Evolutionary conservation across 176 grass and related monocot genomes (phyloP), one percentile per base, ranked within the genome.

Genomic region (Rhynchospora tenuis): DNA sequence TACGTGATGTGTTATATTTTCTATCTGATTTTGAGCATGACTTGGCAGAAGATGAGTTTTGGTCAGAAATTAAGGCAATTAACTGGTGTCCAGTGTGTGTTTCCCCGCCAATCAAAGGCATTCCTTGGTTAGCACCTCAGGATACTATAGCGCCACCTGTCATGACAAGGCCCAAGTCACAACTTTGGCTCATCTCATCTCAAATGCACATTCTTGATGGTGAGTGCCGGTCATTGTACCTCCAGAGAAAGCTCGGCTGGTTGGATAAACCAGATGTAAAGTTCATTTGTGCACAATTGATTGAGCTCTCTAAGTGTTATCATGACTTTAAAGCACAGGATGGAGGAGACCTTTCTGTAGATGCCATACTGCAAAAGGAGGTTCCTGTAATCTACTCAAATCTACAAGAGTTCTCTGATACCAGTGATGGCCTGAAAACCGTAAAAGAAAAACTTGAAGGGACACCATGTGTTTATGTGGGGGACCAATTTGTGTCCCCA

Each of bases 171-270:
- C 92, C 95, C 2, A 86, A 88, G 68, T 94, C 92, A 81, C 95
- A 94, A 79, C 92, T 94, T 86, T 98, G 95, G 95, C 87, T 98
- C 79, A 93, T 89, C 75, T 94, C 95, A 83, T 92, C 90, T 70
- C 90, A 93, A 85, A 90, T 94, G 95, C 87, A 86, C 56, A 88
- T 98, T 88, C 92, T 98, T 88, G 88, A 86, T 93, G 87, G 85
- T 74, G 86, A 91, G 86, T 92, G 86, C 78, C 88, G 81, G 66
- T 98, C 92, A 69, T 83, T 90, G 50, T 94, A 98, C 68, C 78
- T 98, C 43, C 90, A 98, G 81, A 88, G 86, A 86, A 98, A 93
- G 70, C 95, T 98, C 81, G 86, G 86, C 66, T 98, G 95, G 95
- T 88, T 89, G 74, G 90, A 93, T 44, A 58, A 73, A 68, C 90